Conservation (phyloP, 768 basidiomycete species). For the Pleurotus djamor region DNA sequence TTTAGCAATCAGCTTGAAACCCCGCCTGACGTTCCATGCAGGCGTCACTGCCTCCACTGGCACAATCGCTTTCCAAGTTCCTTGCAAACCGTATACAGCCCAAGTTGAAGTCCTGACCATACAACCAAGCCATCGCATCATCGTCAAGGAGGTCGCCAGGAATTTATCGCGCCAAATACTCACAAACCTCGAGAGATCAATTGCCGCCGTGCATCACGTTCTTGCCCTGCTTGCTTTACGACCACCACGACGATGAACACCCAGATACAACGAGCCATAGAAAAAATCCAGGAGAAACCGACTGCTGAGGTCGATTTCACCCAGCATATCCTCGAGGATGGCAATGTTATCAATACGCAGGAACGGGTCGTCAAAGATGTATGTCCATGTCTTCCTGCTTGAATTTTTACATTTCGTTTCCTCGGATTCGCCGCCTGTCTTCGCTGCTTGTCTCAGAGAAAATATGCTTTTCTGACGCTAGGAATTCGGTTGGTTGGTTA, state of each 20-base stretch:
- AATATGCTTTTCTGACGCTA: neutral
- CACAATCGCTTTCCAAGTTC: neutral
- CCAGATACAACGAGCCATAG: slow-evolving; percentile 67
- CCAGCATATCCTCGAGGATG: slow-evolving; percentile 91
- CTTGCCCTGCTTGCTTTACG: neutral
- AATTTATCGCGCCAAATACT: neutral
- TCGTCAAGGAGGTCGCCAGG: no score
- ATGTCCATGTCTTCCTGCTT: slow-evolving; percentile 20
- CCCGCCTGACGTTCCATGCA: neutral
- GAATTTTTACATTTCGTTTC: neutral
- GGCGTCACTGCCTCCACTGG: neutral
- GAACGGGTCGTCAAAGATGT: slow-evolving; percentile 98
- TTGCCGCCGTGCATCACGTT: neutral
- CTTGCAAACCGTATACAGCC: no score
- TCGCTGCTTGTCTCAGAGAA: neutral
- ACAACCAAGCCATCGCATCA: no score
- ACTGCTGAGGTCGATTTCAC: slow-evolving; percentile 83
- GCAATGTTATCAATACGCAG: slow-evolving; percentile 86
- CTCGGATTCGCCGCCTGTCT: neutral
- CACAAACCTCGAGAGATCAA: neutral
- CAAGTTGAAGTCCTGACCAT: no score
- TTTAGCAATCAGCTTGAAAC: neutral
- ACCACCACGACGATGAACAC: slow-evolving; percentile 33
- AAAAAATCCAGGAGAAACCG: slow-evolving; percentile 55
- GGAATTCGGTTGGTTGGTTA: slow-evolving; percentile 22